A percentile compares a stretch with the other conserved stretches of the same genome.
phyloP scores from a whole-genome alignment of 2,329 filamentous ascomycete genomes.

The Tolypocladium album region DNA sequence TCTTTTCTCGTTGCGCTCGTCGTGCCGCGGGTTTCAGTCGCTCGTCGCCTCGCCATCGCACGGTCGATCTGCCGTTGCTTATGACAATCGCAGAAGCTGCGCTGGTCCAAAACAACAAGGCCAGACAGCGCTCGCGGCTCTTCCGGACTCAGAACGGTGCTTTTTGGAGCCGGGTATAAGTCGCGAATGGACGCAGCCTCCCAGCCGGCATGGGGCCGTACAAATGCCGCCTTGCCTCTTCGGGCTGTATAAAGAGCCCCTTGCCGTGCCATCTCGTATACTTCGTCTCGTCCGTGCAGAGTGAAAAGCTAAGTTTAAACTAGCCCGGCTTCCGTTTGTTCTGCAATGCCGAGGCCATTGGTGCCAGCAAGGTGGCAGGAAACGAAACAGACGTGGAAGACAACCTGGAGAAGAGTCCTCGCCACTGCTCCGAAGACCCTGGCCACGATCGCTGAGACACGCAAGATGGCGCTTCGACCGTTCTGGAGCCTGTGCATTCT shows the following conservation, averaged over 20 bases:
- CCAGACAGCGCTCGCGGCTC: neutral
- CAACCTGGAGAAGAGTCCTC: neutral
- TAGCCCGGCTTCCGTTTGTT: neutral
- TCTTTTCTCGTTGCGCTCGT: neutral
- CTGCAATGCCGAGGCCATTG: neutral
- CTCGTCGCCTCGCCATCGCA: neutral
- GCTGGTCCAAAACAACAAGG: neutral
- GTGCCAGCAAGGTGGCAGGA: neutral
- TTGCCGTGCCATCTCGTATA: too few species aligned
- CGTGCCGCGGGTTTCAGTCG: neutral
- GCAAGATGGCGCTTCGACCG: constrained; percentile 3
- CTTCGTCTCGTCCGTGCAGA: neutral
- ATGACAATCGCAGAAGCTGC: neutral
- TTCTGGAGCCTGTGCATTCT: neutral
- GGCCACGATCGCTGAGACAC: constrained; percentile 1
- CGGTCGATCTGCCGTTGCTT: neutral
- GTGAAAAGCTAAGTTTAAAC: neutral
- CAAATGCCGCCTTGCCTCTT: neutral
- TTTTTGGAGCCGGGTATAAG: neutral
- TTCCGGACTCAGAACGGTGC: neutral
- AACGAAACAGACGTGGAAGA: neutral
- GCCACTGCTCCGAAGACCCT: neutral
- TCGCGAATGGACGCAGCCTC: neutral
- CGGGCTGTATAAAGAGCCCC: neutral
- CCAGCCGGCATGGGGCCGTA: neutral